Conservation (phyloP, 2,329 filamentous ascomycete species). For the Alternaria sp. region DNA sequence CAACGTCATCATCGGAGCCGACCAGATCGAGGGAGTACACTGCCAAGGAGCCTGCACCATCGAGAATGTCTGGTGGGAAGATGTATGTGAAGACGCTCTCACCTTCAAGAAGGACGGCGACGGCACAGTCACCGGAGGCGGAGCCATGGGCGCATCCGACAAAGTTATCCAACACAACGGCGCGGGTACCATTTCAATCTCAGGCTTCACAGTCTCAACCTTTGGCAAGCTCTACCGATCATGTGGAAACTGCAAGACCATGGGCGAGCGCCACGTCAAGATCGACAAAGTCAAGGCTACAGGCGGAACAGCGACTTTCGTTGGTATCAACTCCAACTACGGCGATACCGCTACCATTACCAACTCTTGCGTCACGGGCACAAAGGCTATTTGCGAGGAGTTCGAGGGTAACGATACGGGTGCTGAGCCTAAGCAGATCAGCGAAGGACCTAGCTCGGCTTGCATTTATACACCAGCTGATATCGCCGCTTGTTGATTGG, state of each 20-base stretch:
- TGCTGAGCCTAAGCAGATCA: slow-evolving; percentile 35
- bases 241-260: slow-evolving; percentile 59
- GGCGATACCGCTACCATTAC: slow-evolving; percentile 56
- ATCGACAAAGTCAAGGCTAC: slow-evolving; percentile 54
- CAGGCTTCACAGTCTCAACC: slow-evolving; percentile 44
- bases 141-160: slow-evolving; percentile 48
- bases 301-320: slow-evolving; percentile 50
- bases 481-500: slow-evolving; percentile 24
- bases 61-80: slow-evolving; percentile 52
- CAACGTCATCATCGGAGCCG: slow-evolving; percentile 63
- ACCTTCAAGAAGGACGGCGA: slow-evolving; percentile 46
- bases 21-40: slow-evolving; percentile 50
- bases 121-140: slow-evolving; percentile 50
- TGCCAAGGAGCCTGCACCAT: slow-evolving; percentile 28
- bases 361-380: slow-evolving; percentile 32
- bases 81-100: slow-evolving; percentile 52
- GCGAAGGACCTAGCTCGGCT: slow-evolving; percentile 25
- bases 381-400: slow-evolving; percentile 44
- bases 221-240: slow-evolving; percentile 55
- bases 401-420: slow-evolving; percentile 40
- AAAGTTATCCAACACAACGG: slow-evolving; percentile 55
- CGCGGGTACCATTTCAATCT: slow-evolving; percentile 48
- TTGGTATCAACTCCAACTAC: slow-evolving; percentile 61
- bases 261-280: slow-evolving; percentile 51
- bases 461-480: slow-evolving; percentile 29